These are phyloP conservation scores for Chaetothyriales sp. DNA, from an alignment of 2,329 filamentous ascomycete species.

Conservation along the genomic window DNA sequence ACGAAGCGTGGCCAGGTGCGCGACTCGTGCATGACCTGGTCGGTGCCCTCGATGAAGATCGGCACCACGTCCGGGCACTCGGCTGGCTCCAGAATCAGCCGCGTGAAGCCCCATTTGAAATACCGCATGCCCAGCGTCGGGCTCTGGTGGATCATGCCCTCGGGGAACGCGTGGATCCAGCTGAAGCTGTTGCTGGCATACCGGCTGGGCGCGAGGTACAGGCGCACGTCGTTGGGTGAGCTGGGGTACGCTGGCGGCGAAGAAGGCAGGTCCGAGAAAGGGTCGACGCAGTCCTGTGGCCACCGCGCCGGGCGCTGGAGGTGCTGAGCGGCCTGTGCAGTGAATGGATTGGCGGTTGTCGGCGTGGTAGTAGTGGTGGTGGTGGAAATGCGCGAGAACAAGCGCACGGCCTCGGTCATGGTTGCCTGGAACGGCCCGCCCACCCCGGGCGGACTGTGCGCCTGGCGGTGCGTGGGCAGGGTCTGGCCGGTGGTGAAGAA, in stretches of 20 bases:
- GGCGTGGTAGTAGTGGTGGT: constrained; percentile 19
- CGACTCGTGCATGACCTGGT: constrained; percentile 75
- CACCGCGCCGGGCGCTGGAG: constrained; percentile 27
- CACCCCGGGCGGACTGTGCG: constrained; percentile 50
- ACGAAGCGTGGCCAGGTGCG: constrained; percentile 65
- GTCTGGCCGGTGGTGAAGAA: constrained; percentile 89
- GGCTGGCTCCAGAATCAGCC: constrained; percentile 77
- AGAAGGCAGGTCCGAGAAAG: constrained; percentile 30
- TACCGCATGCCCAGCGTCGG: constrained; percentile 64
- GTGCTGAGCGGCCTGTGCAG: constrained; percentile 28
- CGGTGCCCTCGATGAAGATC: constrained; percentile 85
- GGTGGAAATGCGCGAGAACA: constrained; percentile 50
- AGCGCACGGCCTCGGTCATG: constrained; percentile 66
- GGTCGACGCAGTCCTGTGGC: constrained; percentile 35
- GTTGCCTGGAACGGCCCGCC: constrained; percentile 86
- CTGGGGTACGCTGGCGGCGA: constrained; percentile 19
- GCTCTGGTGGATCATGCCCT: constrained; percentile 81
- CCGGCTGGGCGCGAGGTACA: constrained; percentile 54
- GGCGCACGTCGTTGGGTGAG: constrained; percentile 51
- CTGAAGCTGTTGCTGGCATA: constrained; percentile 54
- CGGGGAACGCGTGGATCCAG: constrained; percentile 94
- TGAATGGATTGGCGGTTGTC: constrained; percentile 6
- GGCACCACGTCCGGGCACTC: constrained; percentile 79
- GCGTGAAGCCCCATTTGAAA: constrained; percentile 94
- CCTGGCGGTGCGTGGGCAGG: constrained; percentile 68